phyloP scores from a whole-genome alignment of 768 basidiomycete genomes.

The Mycena venus region DNA sequence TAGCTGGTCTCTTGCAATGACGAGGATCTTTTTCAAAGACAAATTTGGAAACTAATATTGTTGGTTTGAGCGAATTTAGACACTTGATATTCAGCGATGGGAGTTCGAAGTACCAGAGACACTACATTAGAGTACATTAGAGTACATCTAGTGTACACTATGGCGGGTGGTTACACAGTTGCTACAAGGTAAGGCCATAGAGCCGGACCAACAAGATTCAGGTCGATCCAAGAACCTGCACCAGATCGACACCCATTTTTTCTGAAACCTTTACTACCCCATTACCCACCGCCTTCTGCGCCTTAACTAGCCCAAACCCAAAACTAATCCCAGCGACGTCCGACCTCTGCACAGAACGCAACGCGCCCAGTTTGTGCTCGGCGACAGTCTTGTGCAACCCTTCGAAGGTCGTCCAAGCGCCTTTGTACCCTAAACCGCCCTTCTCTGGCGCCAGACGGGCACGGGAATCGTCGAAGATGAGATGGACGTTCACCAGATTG shows the following conservation, averaged over 20 bases:
- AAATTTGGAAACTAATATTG: too few species aligned
- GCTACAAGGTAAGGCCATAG: too few species aligned
- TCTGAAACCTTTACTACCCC: slow-evolving; percentile 43
- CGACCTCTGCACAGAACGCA: slow-evolving; percentile 54
- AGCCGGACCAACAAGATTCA: not conserved
- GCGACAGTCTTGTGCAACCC: slow-evolving; percentile 69
- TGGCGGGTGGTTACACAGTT: too few species aligned
- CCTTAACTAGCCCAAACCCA: slow-evolving; percentile 49
- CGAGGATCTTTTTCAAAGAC: too few species aligned
- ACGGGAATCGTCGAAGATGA: slow-evolving; percentile 77
- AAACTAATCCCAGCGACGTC: slow-evolving; percentile 61
- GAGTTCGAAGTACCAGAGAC: too few species aligned
- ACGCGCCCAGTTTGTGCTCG: slow-evolving; percentile 58
- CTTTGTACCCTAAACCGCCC: slow-evolving; percentile 75
- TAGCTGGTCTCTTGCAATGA: too few species aligned
- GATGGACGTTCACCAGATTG: slow-evolving; percentile 63
- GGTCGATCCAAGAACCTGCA: slow-evolving; percentile 28
- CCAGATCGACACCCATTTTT: slow-evolving; percentile 45
- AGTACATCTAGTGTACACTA: too few species aligned
- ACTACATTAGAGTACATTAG: too few species aligned
- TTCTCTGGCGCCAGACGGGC: slow-evolving; percentile 66
- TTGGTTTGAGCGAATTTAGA: too few species aligned
- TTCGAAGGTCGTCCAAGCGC: slow-evolving; percentile 69
- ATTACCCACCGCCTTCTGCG: slow-evolving; percentile 42
- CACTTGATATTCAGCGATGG: too few species aligned